Conservation (phyloP, 2,329 filamentous ascomycete genomes). For the Macrophomina pseudophaseolina region DNA sequence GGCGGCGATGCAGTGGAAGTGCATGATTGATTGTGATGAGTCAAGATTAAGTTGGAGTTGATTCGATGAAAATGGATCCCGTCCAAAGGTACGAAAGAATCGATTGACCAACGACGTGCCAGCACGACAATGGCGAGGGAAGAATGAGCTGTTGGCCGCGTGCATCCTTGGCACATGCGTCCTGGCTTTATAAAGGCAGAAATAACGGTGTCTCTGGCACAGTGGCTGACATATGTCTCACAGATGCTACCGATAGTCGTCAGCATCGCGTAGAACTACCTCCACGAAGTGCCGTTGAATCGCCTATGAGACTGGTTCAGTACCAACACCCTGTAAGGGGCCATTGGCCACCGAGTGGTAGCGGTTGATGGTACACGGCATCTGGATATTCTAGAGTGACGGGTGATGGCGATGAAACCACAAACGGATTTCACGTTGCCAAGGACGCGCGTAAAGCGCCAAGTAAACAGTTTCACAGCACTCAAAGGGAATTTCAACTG, state of each 20-base stretch:
- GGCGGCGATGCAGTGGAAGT: background rate
- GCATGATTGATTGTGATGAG: background rate
- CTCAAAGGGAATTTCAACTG: background rate
- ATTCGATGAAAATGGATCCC: background rate
- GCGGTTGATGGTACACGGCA: background rate
- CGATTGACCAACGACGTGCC: background rate
- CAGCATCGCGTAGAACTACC: background rate
- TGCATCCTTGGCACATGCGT: background rate
- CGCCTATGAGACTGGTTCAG: background rate
- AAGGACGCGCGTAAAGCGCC: background rate
- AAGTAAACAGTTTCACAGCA: slow-evolving; percentile 12
- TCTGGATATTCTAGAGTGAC: background rate
- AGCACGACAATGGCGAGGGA: background rate
- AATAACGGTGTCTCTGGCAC: background rate
- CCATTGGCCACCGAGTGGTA: background rate
- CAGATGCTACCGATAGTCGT: background rate
- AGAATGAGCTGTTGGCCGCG: background rate
- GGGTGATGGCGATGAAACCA: background rate
- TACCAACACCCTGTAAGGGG: background rate
- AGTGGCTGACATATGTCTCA: background rate
- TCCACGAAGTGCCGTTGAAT: background rate
- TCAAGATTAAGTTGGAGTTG: background rate
- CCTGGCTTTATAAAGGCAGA: background rate
- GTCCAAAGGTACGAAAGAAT: background rate
- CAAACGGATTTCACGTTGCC: background rate